These are phyloP conservation scores for Nannizziopsis arthrosporioides DNA, from an alignment of 2,329 filamentous ascomycete species.

Conservation along the genomic window DNA sequence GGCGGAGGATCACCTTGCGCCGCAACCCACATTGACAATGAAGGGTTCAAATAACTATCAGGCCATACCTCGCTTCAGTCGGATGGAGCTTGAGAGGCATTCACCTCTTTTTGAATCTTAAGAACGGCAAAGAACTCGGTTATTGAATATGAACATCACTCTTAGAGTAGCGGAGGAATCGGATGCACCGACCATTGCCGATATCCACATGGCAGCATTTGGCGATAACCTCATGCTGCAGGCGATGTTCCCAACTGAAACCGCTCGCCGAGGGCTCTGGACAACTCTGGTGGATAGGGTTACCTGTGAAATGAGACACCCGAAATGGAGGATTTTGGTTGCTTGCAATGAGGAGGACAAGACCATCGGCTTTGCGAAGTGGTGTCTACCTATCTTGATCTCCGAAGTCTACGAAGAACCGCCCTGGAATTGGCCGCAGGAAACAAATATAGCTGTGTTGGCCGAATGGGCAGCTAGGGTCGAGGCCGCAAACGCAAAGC, in stretches of 20 bases:
- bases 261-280: slow-evolving; percentile 15
- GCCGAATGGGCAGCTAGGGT: slow-evolving; percentile 14
- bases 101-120: no score
- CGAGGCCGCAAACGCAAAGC: slow-evolving; percentile 9
- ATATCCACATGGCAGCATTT: slow-evolving; percentile 21
- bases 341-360: slow-evolving; percentile 6
- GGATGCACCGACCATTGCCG: slow-evolving; percentile 18
- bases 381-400: slow-evolving; percentile 13
- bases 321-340: slow-evolving; percentile 15
- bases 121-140: neutral
- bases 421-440: slow-evolving; percentile 17
- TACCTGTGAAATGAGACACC: slow-evolving; percentile 15
- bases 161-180: slow-evolving; percentile 12
- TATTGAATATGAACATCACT: slow-evolving; percentile 1
- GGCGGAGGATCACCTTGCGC: no score
- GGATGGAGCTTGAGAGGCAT: no score
- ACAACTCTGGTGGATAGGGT: slow-evolving; percentile 15
- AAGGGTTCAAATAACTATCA: no score
- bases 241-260: slow-evolving; percentile 20
- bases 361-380: slow-evolving; percentile 18
- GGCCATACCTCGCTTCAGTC: no score
- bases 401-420: slow-evolving; percentile 13
- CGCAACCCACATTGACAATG: no score
- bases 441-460: slow-evolving; percentile 13
- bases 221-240: slow-evolving; percentile 17